Conservation (phyloP, 768 basidiomycete genomes). For the Steccherinum ochraceum region DNA sequence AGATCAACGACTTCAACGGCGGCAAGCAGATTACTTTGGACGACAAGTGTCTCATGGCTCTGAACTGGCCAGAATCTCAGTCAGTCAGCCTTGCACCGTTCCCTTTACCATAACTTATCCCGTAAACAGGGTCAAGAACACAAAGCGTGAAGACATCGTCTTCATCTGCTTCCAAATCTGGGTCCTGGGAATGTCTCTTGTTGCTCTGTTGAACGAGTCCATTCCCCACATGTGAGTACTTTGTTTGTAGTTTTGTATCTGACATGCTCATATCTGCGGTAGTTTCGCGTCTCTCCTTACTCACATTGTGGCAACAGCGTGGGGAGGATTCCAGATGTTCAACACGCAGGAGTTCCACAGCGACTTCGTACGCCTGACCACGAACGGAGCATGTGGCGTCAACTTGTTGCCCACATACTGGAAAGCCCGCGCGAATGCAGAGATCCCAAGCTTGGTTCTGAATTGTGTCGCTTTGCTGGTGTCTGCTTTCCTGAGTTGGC, state of each 20-base stretch:
- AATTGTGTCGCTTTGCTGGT: conserved; percentile 55
- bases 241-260: not conserved
- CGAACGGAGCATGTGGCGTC: conserved; percentile 55
- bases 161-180: conserved; percentile 78
- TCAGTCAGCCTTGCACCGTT: conserved; percentile 35
- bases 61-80: conserved; percentile 69
- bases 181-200: conserved; percentile 72
- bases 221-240: conserved; percentile 59
- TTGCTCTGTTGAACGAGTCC: conserved; percentile 69
- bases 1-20: conserved; percentile 26
- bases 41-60: conserved; percentile 45
- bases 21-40: conserved; percentile 34
- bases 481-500: conserved; percentile 65
- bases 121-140: conserved; percentile 61
- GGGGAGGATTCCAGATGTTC: conserved; percentile 63
- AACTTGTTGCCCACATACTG: conserved; percentile 63
- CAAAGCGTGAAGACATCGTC: conserved; percentile 70
- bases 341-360: conserved; percentile 52
- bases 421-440: conserved; percentile 50
- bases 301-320: conserved; percentile 65
- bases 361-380: conserved; percentile 50
- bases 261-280: not conserved
- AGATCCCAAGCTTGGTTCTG: conserved; percentile 56
- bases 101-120: conserved; percentile 1
- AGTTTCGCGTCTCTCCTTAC: conserved; percentile 64